Evolutionary conservation across 1,284 basidiomycete genomes (phyloP), one percentile per base, ranked within the genome.

Genomic region (Cryptococcus hybrid): DNA sequence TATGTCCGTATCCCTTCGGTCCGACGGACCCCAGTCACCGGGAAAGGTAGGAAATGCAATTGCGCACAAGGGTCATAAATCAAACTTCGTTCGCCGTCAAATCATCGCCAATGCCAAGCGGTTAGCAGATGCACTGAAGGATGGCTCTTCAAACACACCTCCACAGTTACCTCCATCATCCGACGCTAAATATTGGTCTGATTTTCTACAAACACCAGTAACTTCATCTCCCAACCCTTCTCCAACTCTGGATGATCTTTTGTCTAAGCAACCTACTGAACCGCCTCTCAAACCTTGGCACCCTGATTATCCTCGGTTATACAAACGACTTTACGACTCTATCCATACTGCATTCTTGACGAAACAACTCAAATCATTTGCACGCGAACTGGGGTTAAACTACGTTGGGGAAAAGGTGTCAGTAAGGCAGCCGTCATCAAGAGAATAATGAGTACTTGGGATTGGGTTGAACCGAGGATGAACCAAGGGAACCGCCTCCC

Each of bases 371-470:
- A 47, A 51, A 35, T n/a, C 5, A 13, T 58, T 61, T 13, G 53
- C 53, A 5, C 43, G 9, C 2, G 49, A 61, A 7, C 40, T 61
- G 36, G 15, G 42, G 7, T 9, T 58, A n/a, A 24, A 35, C 9
- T 42, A 48, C 12, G 47, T 36, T 5, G 51, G 43, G 12, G 43
- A 49, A 39, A 45, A 52, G 30, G 30, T 30, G 30, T 30, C 30
- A 4, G 30, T 30, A 58, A 61, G 46, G 15, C 44, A 34, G 7
- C 35, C 11, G 42, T 54, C 7, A 58, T 56, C 9, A 50, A 50
- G 38, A 58, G 52, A 44, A 54, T 61, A 4, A 45, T 61, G 57
- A 45, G 51, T 35, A 47, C 46, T 42, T 61, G 60, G 60, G 54
- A 47, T 7, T 61, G 60, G 60, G 44, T 52, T 7, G 54, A 54